Evolutionary conservation across 2,329 filamentous ascomycete species (phyloP).

Genomic region (Exserohilum turcica): DNA sequence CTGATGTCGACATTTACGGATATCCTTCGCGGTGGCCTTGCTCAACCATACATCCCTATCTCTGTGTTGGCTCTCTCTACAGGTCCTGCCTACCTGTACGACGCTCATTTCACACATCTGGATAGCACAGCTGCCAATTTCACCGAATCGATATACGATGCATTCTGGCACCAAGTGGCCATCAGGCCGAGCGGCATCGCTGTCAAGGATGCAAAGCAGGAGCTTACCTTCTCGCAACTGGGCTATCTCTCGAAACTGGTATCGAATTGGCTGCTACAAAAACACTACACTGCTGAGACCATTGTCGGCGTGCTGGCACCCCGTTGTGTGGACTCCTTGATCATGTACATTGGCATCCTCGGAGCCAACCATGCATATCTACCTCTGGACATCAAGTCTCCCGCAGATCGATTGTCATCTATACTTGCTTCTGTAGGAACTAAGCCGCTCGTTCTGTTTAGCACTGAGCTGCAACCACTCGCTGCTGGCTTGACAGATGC

Average conservation of each 20-base stretch:
- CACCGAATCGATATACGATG: neutral
- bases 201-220: constrained; percentile 9
- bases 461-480: neutral
- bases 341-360: constrained; percentile 49
- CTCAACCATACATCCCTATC: no score
- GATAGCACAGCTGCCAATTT: no score
- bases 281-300: constrained; percentile 3
- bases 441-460: constrained; percentile 47
- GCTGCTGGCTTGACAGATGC: neutral
- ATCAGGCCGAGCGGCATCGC: constrained; percentile 2
- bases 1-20: no score
- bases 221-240: constrained; percentile 16
- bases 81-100: no score
- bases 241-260: constrained; percentile 7
- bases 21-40: no score
- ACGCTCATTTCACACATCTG: no score
- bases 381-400: constrained; percentile 43
- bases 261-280: constrained; percentile 2
- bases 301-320: constrained; percentile 26
- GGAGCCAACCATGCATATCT: constrained; percentile 52
- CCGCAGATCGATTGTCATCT: constrained; percentile 29
- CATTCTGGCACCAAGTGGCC: constrained; percentile 10
- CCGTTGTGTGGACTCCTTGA: constrained; percentile 20
- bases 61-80: no score
- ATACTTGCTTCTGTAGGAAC: constrained; percentile 52